A percentile compares a stretch with the other conserved stretches of the same genome.
Conservation (phyloP, 2,329 filamentous ascomycete genomes). For the Chaetomiaceae sp. region DNA sequence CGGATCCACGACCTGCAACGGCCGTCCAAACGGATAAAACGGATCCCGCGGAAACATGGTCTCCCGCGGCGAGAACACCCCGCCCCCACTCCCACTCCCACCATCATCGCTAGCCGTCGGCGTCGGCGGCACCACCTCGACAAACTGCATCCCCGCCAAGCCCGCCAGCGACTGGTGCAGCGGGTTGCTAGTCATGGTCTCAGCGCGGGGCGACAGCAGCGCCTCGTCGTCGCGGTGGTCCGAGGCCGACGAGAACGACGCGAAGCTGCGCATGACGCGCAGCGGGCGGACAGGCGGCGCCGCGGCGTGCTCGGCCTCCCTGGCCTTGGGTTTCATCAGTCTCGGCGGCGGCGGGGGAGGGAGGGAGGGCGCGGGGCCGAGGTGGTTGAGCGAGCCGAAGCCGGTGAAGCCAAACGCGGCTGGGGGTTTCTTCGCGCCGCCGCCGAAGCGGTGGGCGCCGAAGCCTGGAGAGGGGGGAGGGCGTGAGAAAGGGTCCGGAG, state of each 20-base stretch:
- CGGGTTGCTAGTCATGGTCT: conserved; percentile 66
- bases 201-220: conserved; percentile 64
- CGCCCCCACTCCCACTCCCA: too few relatives aligned
- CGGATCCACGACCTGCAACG: conserved; percentile 54
- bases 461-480: conserved; percentile 21
- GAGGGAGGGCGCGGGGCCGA: too few relatives aligned
- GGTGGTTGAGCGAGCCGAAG: too few relatives aligned
- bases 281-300: too few relatives aligned
- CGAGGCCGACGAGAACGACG: too few relatives aligned
- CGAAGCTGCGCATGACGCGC: conserved; percentile 30
- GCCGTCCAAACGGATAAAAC: conserved; percentile 46
- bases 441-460: conserved; percentile 35
- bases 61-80: conserved; percentile 48
- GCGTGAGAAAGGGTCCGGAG: conserved; percentile 26
- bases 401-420: too few relatives aligned
- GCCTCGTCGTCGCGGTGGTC: conserved; percentile 48
- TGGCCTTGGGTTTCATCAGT: too few relatives aligned
- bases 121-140: conserved; percentile 47
- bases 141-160: conserved; percentile 45
- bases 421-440: too few relatives aligned
- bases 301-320: too few relatives aligned
- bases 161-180: conserved; percentile 45
- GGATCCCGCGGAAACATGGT: conserved; percentile 49
- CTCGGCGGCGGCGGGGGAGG: too few relatives aligned
- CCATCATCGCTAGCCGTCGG: too few relatives aligned